Conservation (phyloP, 2,329 filamentous ascomycete species). For the Alternaria conjuncta region DNA sequence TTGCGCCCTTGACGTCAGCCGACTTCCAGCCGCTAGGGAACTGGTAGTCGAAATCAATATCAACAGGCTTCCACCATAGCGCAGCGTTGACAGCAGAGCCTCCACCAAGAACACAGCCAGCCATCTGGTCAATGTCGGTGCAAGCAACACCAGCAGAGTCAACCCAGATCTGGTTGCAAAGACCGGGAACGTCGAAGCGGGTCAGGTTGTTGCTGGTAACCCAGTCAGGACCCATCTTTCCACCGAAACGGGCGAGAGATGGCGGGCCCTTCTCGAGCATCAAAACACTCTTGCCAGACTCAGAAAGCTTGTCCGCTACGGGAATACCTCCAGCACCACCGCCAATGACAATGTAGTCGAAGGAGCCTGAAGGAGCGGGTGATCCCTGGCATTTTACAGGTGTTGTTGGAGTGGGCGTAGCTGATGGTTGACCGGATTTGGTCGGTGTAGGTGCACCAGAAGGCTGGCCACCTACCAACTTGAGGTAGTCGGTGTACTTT, state of each 20-base stretch:
- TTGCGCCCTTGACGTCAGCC: conserved; percentile 65
- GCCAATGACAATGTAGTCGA: conserved; percentile 70
- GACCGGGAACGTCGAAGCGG: conserved; percentile 73
- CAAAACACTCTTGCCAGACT: conserved; percentile 69
- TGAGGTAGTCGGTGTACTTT: conserved; percentile 51
- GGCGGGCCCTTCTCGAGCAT: conserved; percentile 59
- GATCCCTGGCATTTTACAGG: conserved; percentile 47
- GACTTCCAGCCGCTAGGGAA: conserved; percentile 76
- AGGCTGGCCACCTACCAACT: conserved; percentile 38
- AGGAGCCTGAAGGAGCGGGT: conserved; percentile 53
- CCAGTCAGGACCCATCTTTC: conserved; percentile 68
- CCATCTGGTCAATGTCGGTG: conserved; percentile 74
- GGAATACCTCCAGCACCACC: conserved; percentile 69
- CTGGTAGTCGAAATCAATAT: conserved; percentile 72
- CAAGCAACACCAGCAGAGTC: conserved; percentile 70
- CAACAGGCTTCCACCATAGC: conserved; percentile 71
- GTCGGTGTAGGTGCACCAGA: conserved; percentile 29
- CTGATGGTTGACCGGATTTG: conserved; percentile 20
- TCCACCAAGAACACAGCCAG: conserved; percentile 73
- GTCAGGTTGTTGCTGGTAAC: conserved; percentile 67
- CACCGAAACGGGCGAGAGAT: conserved; percentile 70
- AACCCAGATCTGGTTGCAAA: conserved; percentile 74
- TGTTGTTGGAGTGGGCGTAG: conserved; percentile 36
- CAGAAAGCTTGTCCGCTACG: conserved; percentile 65
- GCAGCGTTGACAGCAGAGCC: conserved; percentile 71